Conservation (phyloP, 139 green algal genomes). For the Coelastrella sp. region DNA sequence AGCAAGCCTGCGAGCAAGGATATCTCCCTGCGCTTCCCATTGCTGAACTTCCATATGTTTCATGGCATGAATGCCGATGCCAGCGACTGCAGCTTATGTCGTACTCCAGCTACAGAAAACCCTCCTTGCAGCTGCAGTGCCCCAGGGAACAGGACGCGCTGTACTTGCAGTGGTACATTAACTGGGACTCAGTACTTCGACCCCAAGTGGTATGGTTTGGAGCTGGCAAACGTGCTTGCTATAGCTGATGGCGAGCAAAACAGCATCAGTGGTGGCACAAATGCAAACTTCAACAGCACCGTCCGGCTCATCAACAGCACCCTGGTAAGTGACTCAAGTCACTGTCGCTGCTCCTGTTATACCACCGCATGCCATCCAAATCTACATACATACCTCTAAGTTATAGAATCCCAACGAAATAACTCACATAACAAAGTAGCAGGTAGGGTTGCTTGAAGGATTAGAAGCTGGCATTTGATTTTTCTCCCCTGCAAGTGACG, state of each 20-base stretch:
- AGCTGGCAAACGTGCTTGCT: conserved; percentile 9
- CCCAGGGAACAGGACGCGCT: conserved; percentile 20
- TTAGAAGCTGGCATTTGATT: no score
- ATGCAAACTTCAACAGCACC: conserved; percentile 34
- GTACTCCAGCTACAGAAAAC: neutral
- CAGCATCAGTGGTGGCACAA: neutral
- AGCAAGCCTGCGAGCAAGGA: neutral
- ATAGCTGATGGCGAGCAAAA: neutral
- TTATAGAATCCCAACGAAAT: no score
- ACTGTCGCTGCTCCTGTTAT: no score
- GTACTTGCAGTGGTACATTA: neutral
- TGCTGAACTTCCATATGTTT: neutral
- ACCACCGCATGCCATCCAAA: no score
- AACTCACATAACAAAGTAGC: no score
- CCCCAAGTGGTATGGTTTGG: neutral
- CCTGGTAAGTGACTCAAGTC: no score
- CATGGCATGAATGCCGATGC: neutral
- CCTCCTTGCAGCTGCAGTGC: neutral
- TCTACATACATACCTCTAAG: no score
- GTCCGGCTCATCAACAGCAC: conserved; percentile 6
- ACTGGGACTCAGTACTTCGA: conserved; percentile 20
- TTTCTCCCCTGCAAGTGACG: no score
- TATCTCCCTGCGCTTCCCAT: neutral
- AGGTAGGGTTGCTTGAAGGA: no score
- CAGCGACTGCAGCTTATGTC: neutral